phyloP scores from a whole-genome alignment of 805 yeast species.

The Candida boleticola region DNA sequence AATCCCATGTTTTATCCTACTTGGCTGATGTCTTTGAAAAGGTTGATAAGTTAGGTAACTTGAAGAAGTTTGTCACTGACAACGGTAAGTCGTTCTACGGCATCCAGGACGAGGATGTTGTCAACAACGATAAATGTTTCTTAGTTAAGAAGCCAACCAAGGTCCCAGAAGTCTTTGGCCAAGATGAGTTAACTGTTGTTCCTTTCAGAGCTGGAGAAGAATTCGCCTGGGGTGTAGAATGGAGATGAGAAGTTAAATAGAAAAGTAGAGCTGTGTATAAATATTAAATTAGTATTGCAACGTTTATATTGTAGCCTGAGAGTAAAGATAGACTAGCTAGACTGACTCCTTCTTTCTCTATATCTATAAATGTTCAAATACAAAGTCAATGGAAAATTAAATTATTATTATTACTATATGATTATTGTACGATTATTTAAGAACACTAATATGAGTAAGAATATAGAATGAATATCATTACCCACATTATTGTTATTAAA shows the following conservation, averaged over 20 bases:
- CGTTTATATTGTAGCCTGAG: too few species aligned
- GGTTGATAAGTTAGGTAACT: constrained; percentile 57
- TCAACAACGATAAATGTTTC: constrained; percentile 46
- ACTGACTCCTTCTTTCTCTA: too few species aligned
- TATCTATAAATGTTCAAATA: too few species aligned
- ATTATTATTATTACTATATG: too few species aligned
- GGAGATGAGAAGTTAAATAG: constrained; percentile 45
- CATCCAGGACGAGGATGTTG: constrained; percentile 40
- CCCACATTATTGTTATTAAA: too few species aligned
- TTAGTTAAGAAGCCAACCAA: constrained; percentile 52
- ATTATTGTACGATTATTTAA: too few species aligned
- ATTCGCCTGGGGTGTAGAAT: constrained; percentile 70
- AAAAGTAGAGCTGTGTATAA: not conserved
- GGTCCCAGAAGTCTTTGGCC: constrained; percentile 60
- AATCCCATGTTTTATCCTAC: constrained; percentile 75
- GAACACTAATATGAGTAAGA: too few species aligned
- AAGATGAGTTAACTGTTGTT: constrained; percentile 50
- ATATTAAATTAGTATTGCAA: too few species aligned
- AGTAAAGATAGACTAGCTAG: too few species aligned
- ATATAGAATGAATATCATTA: too few species aligned
- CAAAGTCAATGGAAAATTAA: too few species aligned
- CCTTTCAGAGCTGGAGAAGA: constrained; percentile 85
- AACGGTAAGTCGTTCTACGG: constrained; percentile 73
- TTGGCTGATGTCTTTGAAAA: constrained; percentile 83
- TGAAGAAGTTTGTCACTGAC: constrained; percentile 73